Conservation (phyloP, 352 stramenopile species). For the Peronosclerospora sorghi region DNA sequence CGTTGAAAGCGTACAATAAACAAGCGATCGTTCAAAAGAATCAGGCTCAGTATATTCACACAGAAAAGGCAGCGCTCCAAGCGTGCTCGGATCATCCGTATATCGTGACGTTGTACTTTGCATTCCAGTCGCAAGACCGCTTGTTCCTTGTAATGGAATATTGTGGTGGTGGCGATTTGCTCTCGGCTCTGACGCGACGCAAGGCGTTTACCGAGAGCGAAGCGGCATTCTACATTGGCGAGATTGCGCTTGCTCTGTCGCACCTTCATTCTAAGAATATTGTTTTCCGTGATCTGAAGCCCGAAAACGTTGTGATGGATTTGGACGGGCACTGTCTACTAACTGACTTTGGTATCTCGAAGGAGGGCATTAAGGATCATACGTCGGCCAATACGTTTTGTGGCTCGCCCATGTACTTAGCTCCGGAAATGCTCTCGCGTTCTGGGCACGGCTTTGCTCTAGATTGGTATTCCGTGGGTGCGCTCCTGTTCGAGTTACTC, state of each 20-base stretch:
- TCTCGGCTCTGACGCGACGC: constrained; percentile 61
- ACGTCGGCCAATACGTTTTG: constrained; percentile 81
- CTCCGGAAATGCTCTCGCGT: constrained; percentile 72
- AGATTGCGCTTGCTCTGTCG: constrained; percentile 70
- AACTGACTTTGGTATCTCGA: constrained; percentile 83
- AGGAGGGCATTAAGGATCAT: constrained; percentile 80
- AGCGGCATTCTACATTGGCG: constrained; percentile 77
- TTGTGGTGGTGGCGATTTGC: constrained; percentile 65
- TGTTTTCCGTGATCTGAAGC: constrained; percentile 81
- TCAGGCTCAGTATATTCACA: constrained; percentile 81
- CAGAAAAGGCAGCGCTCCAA: constrained; percentile 71
- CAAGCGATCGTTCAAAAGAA: constrained; percentile 84
- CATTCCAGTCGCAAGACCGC: constrained; percentile 77
- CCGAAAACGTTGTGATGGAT: constrained; percentile 82
- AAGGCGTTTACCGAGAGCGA: constrained; percentile 74
- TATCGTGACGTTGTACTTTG: constrained; percentile 78
- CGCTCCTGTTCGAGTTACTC: constrained; percentile 68
- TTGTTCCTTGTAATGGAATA: constrained; percentile 85
- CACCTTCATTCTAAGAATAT: constrained; percentile 83
- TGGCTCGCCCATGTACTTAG: constrained; percentile 79
- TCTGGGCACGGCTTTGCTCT: constrained; percentile 73
- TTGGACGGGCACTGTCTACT: constrained; percentile 70
- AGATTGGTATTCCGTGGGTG: constrained; percentile 80
- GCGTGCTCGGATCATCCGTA: constrained; percentile 80
- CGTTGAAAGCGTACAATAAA: constrained; percentile 84